Evolutionary conservation across 768 basidiomycete species (phyloP).

Genomic region (Phlegmacium glaucopus): DNA sequence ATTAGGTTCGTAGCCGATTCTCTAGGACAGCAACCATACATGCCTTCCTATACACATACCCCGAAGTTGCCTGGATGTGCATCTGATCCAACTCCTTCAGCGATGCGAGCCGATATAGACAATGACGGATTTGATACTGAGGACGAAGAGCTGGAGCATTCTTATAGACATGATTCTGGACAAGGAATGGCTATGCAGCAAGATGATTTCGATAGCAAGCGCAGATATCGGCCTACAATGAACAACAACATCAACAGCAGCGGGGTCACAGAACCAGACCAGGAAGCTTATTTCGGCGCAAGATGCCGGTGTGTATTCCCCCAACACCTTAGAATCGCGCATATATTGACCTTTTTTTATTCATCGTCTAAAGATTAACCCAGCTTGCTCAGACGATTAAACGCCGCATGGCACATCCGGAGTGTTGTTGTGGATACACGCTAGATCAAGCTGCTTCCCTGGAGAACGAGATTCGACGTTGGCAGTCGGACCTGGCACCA

Average conservation of each 20-base stretch:
- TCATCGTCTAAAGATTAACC: conserved; percentile 49
- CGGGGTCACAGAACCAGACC: not conserved
- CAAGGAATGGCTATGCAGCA: not conserved
- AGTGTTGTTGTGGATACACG: conserved; percentile 43
- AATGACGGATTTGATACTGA: conserved; percentile 1
- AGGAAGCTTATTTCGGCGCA: conserved; percentile 13
- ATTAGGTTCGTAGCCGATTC: conserved; percentile 67
- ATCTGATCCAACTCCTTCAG: not conserved
- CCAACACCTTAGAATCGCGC: conserved; percentile 21
- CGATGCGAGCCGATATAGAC: not conserved
- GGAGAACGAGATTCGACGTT: conserved; percentile 54
- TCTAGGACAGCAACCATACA: conserved; percentile 59
- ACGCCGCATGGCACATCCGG: conserved; percentile 40
- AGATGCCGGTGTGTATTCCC: conserved; percentile 16
- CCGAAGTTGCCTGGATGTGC: conserved; percentile 55
- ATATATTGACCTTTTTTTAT: conserved; percentile 58
- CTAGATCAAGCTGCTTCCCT: conserved; percentile 60
- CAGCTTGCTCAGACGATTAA: conserved; percentile 62
- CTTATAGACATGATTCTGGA: not conserved
- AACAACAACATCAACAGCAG: not conserved
- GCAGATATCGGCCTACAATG: not conserved
- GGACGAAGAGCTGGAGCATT: conserved; percentile 10
- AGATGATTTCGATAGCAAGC: not conserved
- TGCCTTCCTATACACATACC: conserved; percentile 51
- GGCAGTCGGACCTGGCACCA: conserved; percentile 49